Percentiles rank a stretch among this genome's conserved stretches.
Conservation (phyloP, 2,329 filamentous ascomycete species). For the Pseudogymnoascus sp. region DNA sequence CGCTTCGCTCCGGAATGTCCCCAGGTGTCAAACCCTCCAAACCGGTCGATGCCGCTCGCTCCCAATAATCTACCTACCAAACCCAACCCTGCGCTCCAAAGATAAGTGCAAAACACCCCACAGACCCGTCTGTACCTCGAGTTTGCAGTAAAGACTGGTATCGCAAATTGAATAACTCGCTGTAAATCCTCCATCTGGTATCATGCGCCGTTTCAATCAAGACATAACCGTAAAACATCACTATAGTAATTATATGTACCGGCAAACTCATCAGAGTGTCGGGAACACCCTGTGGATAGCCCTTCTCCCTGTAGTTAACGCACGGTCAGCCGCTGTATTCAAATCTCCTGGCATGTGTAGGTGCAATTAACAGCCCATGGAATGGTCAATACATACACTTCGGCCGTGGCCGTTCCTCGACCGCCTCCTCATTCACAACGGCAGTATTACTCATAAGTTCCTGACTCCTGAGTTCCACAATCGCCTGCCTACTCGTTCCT, state of each 20-base stretch:
- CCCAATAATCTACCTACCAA: background rate
- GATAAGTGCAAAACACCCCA: background rate
- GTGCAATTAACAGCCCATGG: background rate
- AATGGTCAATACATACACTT: constrained; percentile 17
- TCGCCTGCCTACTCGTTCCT: constrained; percentile 16
- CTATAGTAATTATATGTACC: background rate
- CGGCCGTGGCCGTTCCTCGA: constrained; percentile 14
- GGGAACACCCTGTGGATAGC: constrained; percentile 23
- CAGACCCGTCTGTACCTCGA: background rate
- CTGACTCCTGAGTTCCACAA: constrained; percentile 22
- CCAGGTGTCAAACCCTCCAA: background rate
- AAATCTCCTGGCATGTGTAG: background rate
- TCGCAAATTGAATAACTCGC: background rate
- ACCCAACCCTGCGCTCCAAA: background rate
- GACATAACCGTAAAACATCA: constrained; percentile 6
- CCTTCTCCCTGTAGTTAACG: constrained; percentile 18
- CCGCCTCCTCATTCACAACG: constrained; percentile 18
- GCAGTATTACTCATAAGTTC: constrained; percentile 19
- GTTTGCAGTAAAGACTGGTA: background rate
- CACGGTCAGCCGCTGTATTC: background rate
- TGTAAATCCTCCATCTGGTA: background rate
- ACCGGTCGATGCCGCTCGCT: background rate
- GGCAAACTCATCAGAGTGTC: constrained; percentile 20
- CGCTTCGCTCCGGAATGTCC: background rate
- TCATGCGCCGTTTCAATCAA: constrained; percentile 1